Percentiles rank a stretch among this genome's conserved stretches.
These are phyloP conservation scores for Aspergillus awamori DNA, from an alignment of 2,329 filamentous ascomycete genomes.

Conservation along the genomic window DNA sequence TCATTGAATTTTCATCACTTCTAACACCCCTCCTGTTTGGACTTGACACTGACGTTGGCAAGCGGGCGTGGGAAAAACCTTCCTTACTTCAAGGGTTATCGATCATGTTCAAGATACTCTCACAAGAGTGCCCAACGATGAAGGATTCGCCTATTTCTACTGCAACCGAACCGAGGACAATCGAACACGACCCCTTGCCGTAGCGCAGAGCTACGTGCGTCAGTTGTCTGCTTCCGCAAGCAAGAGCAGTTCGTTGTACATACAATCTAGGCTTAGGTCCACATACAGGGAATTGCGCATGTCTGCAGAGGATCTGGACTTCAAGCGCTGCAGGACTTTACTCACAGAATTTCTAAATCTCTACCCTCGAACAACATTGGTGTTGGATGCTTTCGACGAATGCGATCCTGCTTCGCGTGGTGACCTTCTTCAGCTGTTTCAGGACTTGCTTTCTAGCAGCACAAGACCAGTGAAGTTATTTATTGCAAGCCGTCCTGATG, in stretches of 20 bases:
- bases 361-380: constrained; percentile 35
- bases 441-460: constrained; percentile 26
- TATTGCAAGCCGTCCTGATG: constrained; percentile 37
- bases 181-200: constrained; percentile 30
- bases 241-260: constrained; percentile 11
- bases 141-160: constrained; percentile 9
- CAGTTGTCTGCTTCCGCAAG: constrained; percentile 31
- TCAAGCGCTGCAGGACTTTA: background rate
- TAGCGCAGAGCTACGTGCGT: constrained; percentile 37
- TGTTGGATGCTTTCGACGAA: constrained; percentile 45
- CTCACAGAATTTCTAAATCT: constrained; percentile 29
- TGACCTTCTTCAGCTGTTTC: constrained; percentile 30
- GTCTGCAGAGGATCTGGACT: background rate
- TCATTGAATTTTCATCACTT: too few relatives aligned
- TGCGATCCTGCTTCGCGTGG: constrained; percentile 30
- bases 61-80: constrained; percentile 34
- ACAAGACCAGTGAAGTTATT: constrained; percentile 37
- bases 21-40: background rate
- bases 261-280: constrained; percentile 16
- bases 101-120: constrained; percentile 22
- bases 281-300: background rate
- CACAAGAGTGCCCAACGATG: background rate
- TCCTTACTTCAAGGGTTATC: constrained; percentile 28
- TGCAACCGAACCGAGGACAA: background rate
- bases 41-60: background rate